Evolutionary conservation across 768 basidiomycete species (phyloP), one percentile per base, ranked within the genome.

Genomic region (Collybia sordida): DNA sequence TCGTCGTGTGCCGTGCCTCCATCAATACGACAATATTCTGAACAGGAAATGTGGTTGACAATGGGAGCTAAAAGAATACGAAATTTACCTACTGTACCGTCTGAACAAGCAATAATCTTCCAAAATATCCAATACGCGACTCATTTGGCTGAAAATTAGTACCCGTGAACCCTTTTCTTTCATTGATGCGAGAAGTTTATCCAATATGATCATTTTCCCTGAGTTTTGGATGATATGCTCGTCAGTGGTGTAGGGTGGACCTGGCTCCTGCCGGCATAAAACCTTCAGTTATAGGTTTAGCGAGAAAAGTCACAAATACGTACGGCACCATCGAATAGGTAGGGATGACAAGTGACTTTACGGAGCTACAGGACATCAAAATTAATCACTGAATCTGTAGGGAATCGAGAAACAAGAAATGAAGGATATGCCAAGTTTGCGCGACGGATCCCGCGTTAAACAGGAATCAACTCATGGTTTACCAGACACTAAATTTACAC

Each of bases 121-220:
- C 39, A 99, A 68, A 51, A 99, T 98, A 67, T 99, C 97, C 42
- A 98, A 78, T 50, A 98, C 90, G n/a, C 97, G 87, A 69, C 92
- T 95, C 97, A 99, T 98, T 68, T 98, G 97, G 59, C 93, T 96
- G 75, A 99, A 99, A 53, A 99, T 97, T 57, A 98, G 81, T 3
- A 94, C 90, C 6, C 96, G 83, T 2, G 93, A 96, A n/a, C 93
- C 95, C 65, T 94, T 94, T 19, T 71, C 85, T 61, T 91, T 93
- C 91, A 98, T 88, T 27, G 79, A 83, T 49, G 75, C 74, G 17
- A 98, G 81, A 0, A 99, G 77, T 67, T 93, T 98, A 74, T 99
- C 95, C 23, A 99, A 81, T 52, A 99, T 95, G 47, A 96, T 74
- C 96, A 98, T 98, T 72, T 98, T 98, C 31, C 96, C 97, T 0